Evolutionary conservation across 164 flowering plant species (phyloP).

Genomic region (Brasenia schreberi): DNA sequence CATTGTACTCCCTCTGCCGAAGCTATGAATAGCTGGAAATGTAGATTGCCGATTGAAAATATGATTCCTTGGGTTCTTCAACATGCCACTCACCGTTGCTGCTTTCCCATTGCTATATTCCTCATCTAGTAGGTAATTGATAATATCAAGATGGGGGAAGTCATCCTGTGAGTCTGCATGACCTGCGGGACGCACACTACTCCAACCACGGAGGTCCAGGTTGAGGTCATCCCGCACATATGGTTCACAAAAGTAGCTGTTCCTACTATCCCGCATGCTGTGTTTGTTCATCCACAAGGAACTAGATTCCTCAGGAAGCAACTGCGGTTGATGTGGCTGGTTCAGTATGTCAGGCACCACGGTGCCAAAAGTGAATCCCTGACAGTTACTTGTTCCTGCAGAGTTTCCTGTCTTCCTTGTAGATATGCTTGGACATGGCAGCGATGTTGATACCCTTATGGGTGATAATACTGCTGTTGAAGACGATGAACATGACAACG

Average conservation of each 20-base stretch:
- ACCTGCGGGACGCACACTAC: slow-evolving; percentile 7
- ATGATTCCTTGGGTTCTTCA: slow-evolving; percentile 20
- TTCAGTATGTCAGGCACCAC: slow-evolving; percentile 22
- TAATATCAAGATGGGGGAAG: slow-evolving; percentile 94
- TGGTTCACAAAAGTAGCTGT: slow-evolving; percentile 14
- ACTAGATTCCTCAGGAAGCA: not conserved
- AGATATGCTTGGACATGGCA: slow-evolving; percentile 13
- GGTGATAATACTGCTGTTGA: slow-evolving; percentile 14
- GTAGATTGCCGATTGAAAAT: slow-evolving; percentile 11
- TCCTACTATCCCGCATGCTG: not conserved
- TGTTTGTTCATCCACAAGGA: not conserved
- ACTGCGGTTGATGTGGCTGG: not conserved
- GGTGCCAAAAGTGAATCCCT: slow-evolving; percentile 47
- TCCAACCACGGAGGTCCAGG: slow-evolving; percentile 21
- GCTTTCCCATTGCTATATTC: slow-evolving; percentile 37
- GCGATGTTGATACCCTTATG: not conserved
- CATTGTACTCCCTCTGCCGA: slow-evolving; percentile 10
- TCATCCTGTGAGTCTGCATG: slow-evolving; percentile 51
- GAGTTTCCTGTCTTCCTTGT: slow-evolving; percentile 25
- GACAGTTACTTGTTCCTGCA: slow-evolving; percentile 4
- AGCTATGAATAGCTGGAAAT: slow-evolving; percentile 21
- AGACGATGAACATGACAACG: slow-evolving; percentile 2
- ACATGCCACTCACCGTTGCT: slow-evolving; percentile 9
- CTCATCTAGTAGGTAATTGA: slow-evolving; percentile 81
- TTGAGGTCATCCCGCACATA: slow-evolving; percentile 18